Base-by-base conservation (phyloP, 768 basidiomycete species). In the Suillus tomentosus region DNA sequence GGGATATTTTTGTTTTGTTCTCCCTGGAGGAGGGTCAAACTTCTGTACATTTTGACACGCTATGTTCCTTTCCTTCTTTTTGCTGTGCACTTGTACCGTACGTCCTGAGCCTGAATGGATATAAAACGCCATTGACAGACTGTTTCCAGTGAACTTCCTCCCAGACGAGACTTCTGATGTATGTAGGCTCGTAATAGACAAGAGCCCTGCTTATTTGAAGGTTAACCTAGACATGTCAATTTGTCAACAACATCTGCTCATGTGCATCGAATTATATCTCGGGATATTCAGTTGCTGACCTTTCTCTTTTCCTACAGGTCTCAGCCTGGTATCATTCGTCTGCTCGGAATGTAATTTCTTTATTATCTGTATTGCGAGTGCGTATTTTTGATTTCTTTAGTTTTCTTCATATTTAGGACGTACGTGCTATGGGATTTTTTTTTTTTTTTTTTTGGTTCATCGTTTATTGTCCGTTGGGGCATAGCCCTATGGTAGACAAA, bases 341-440 rank as follows among this genome's bases (percentile, higher is more conserved):
- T 62, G 47, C 34, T 62, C 63, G 10, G 63, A 64, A 53, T 19
- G 63, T 64, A 8, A 34, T 27, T 51, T 9, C 6, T 10, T 10
- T 34, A 14, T 48, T 11, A 24, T 27, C 11, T 36, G 10, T 22
- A 37, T n/a, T 5, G 5, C 48, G 14, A 61, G 24, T 37, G 6
- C 22, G 6, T 3, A 17, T n/a, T 39, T 61, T 48, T 45, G 3
- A 27, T 51, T 31, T 19, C 11, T 47, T 17, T 10, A 64, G 63
- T 24, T 42, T 62, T 64, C 40, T 64, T 64, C 61, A 40, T 64
- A 37, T 31, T 62, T 22, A 61, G 63, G 27, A 42, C 63, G 7
- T 64, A 61, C 19, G 63, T 60, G 10, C 27, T 64, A 51, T 64
- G 63, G 63, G 24, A 48, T 10, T n/a, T n/a, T n/a, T n/a, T n/a